Evolutionary conservation across 768 basidiomycete genomes (phyloP).

Genomic region (Scleroderma bovista): DNA sequence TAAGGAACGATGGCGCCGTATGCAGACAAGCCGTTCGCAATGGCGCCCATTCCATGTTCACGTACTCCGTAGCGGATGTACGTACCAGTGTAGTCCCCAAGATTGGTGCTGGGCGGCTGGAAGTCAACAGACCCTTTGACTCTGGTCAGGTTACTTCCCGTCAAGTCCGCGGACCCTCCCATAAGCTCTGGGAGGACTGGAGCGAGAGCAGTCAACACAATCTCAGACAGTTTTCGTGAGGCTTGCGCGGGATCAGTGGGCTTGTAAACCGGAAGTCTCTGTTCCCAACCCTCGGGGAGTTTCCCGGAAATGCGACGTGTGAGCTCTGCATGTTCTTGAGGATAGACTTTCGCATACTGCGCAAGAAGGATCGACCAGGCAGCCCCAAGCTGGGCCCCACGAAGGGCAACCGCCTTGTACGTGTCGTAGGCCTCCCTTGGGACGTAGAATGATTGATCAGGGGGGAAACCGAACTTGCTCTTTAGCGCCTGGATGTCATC

Average conservation of each 20-base stretch:
- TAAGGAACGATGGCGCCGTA: slow-evolving; percentile 92
- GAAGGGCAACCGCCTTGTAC: slow-evolving; percentile 62
- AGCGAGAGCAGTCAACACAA: slow-evolving; percentile 71
- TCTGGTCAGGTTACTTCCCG: slow-evolving; percentile 88
- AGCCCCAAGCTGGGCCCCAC: slow-evolving; percentile 68
- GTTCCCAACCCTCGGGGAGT: slow-evolving; percentile 85
- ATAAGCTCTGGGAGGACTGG: slow-evolving; percentile 77
- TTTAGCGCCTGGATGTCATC: slow-evolving; percentile 86
- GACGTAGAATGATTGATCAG: slow-evolving; percentile 73
- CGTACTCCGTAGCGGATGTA: slow-evolving; percentile 97
- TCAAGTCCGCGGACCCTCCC: slow-evolving; percentile 88
- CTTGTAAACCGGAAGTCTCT: slow-evolving; percentile 79
- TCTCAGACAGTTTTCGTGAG: slow-evolving; percentile 90
- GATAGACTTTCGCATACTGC: slow-evolving; percentile 72
- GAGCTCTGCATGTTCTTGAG: slow-evolving; percentile 81
- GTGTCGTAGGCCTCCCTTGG: slow-evolving; percentile 65
- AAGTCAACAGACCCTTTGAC: slow-evolving; percentile 84
- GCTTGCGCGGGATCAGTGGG: slow-evolving; percentile 79
- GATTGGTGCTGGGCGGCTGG: slow-evolving; percentile 81
- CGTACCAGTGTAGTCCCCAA: slow-evolving; percentile 80
- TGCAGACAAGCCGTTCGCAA: slow-evolving; percentile 84
- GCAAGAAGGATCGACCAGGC: slow-evolving; percentile 69
- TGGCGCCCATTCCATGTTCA: slow-evolving; percentile 96
- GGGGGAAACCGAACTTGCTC: slow-evolving; percentile 76
- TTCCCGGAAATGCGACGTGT: slow-evolving; percentile 77